phyloP scores from a whole-genome alignment of 2,329 filamentous ascomycete species.

The Kalaharituber pfeilii region DNA sequence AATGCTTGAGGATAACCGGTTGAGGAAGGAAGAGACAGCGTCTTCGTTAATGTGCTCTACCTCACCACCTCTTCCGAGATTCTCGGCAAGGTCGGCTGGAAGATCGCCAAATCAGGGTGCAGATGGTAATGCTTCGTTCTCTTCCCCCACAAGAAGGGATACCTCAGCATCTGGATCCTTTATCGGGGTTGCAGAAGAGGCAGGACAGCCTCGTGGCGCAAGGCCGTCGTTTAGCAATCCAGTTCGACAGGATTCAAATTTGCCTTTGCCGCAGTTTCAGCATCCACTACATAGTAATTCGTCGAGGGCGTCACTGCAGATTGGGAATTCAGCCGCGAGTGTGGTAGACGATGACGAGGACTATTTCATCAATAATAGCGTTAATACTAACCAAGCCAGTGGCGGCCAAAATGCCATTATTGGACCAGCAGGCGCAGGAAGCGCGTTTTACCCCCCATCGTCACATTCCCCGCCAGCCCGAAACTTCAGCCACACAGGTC shows the following conservation, averaged over 20 bases:
- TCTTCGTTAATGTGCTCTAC: background rate
- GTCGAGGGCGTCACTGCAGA: conserved; percentile 22
- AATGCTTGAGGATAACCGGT: conserved; percentile 46
- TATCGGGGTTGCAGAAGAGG: background rate
- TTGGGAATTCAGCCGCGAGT: background rate
- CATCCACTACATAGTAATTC: conserved; percentile 7
- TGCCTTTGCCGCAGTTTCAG: conserved; percentile 16
- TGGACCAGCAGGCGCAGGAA: background rate
- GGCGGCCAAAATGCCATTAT: background rate
- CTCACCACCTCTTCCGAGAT: conserved; percentile 5
- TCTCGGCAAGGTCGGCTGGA: conserved; percentile 8
- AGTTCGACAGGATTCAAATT: conserved; percentile 32
- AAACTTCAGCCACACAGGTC: conserved; percentile 1
- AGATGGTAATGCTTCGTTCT: conserved; percentile 1
- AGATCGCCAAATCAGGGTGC: conserved; percentile 3
- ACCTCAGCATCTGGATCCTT: background rate
- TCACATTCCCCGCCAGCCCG: conserved; percentile 6
- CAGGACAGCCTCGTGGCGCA: background rate
- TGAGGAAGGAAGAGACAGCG: conserved; percentile 32
- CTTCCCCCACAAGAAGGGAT: background rate
- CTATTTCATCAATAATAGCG: background rate
- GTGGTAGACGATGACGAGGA: background rate
- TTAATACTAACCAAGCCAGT: background rate
- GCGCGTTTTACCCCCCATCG: conserved; percentile 9
- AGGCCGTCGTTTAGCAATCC: background rate